Conservation (phyloP, 2,329 filamentous ascomycete genomes). For the Aureobasidium subglaciale region DNA sequence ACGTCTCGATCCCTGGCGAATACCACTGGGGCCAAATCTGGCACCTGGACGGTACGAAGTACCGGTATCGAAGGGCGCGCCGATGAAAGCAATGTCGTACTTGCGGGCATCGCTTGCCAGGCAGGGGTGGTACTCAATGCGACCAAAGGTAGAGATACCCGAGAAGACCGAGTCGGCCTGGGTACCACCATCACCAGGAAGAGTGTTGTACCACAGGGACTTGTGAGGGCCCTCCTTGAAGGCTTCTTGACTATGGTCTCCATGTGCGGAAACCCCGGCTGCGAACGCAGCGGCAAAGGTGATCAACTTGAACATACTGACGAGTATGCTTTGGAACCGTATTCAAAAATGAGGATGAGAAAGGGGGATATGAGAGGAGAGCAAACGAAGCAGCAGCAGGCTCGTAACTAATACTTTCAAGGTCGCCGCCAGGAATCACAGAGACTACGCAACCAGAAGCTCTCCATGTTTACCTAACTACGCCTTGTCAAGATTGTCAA, state of each 20-base stretch:
- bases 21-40: conserved; percentile 75
- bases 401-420: conserved; percentile 1
- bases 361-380: neutral
- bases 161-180: conserved; percentile 88
- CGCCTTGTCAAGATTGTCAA: conserved; percentile 15
- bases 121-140: conserved; percentile 70
- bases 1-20: conserved; percentile 76
- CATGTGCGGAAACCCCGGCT: conserved; percentile 53
- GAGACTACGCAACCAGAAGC: neutral
- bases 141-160: conserved; percentile 78
- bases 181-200: conserved; percentile 77
- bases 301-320: conserved; percentile 19
- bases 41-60: conserved; percentile 65
- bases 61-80: conserved; percentile 26
- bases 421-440: neutral
- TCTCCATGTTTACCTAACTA: conserved; percentile 17
- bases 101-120: conserved; percentile 61
- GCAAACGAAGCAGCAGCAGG: neutral
- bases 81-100: conserved; percentile 82
- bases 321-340: neutral
- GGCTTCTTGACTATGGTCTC: conserved; percentile 51
- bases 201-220: conserved; percentile 71
- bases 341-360: neutral
- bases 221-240: conserved; percentile 62
- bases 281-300: conserved; percentile 35